These are phyloP conservation scores for Lolium multiflorum DNA, from an alignment of 176 grass and related monocot genomes.

Conservation along the genomic window DNA sequence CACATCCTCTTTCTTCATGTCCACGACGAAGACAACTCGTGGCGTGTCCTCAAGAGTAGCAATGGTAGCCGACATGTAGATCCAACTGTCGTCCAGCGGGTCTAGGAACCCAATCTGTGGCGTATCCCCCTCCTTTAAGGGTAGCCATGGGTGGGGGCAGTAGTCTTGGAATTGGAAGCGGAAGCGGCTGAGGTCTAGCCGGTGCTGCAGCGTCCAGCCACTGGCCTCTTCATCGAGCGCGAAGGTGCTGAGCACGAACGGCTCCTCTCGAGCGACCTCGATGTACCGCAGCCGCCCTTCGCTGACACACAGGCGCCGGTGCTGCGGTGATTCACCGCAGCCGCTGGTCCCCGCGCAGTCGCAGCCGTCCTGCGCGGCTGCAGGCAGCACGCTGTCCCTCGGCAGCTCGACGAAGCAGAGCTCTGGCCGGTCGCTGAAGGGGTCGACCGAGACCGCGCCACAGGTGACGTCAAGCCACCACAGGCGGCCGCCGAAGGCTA, in stretches of 20 bases:
- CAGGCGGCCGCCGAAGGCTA: conserved; percentile 12
- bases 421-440: too few relatives aligned
- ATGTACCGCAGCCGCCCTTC: conserved; percentile 37
- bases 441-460: too few relatives aligned
- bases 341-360: background rate
- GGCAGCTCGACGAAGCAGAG: too few relatives aligned
- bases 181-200: too few relatives aligned
- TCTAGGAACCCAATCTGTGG: background rate
- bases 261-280: conserved; percentile 30
- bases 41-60: background rate
- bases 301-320: conserved; percentile 33
- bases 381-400: too few relatives aligned
- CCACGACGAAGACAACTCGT: background rate
- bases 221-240: background rate
- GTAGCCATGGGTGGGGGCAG: too few relatives aligned
- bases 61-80: background rate
- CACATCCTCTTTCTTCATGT: background rate
- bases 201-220: conserved; percentile 20
- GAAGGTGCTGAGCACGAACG: conserved; percentile 30
- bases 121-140: background rate
- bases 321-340: background rate
- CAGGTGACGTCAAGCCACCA: too few relatives aligned
- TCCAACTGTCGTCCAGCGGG: background rate
- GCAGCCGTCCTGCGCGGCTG: too few relatives aligned
- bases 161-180: too few relatives aligned